These are phyloP conservation scores for Leccinum rimulosum DNA, from an alignment of 768 basidiomycete species.

Conservation along the genomic window DNA sequence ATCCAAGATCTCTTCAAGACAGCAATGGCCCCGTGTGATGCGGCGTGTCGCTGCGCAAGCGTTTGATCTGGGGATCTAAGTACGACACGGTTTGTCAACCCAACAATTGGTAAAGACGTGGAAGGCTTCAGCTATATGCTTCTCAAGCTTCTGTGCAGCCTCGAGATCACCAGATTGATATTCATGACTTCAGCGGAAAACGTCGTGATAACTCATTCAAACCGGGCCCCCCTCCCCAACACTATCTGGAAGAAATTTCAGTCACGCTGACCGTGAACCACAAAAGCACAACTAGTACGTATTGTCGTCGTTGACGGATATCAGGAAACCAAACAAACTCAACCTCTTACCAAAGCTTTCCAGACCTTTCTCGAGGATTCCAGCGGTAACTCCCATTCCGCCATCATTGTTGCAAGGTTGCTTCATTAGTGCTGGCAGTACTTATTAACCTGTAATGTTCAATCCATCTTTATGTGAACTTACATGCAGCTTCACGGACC, in stretches of 20 bases:
- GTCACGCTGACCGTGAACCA: background rate
- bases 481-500: slow-evolving; percentile 90
- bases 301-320: slow-evolving; percentile 96
- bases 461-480: slow-evolving; percentile 1
- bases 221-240: slow-evolving; percentile 60
- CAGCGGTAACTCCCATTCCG: slow-evolving; percentile 68
- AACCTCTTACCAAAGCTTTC: slow-evolving; percentile 79
- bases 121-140: slow-evolving; percentile 70
- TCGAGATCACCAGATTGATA: slow-evolving; percentile 91
- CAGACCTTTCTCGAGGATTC: slow-evolving; percentile 93
- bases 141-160: slow-evolving; percentile 84
- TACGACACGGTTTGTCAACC: background rate
- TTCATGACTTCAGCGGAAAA: slow-evolving; percentile 86
- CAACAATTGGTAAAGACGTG: too few species aligned
- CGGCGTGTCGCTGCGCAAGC: slow-evolving; percentile 73
- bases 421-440: slow-evolving; percentile 78
- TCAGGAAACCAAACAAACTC: slow-evolving; percentile 92
- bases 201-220: slow-evolving; percentile 81
- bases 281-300: slow-evolving; percentile 30
- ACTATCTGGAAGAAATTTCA: slow-evolving; percentile 48
- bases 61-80: slow-evolving; percentile 84
- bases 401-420: slow-evolving; percentile 85
- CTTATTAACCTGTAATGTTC: slow-evolving; percentile 3
- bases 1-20: slow-evolving; percentile 71
- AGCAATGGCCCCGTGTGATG: slow-evolving; percentile 80